Base-by-base conservation (phyloP, 257 asterid species). In the Salvia miltiorrhiza region DNA sequence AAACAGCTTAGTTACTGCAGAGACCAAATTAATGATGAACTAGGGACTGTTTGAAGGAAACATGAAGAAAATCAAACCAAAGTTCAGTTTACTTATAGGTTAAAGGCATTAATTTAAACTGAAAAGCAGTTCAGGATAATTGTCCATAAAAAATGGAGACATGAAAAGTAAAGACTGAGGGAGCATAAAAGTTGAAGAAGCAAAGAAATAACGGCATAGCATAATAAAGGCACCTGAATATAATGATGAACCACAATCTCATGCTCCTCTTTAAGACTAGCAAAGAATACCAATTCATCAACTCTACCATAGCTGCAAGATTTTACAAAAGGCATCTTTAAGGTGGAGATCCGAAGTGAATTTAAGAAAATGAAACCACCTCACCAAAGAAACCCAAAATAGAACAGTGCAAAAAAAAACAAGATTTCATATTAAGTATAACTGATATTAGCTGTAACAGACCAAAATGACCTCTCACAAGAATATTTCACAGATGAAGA, bases 241-340 rank as follows among this genome's bases (percentile, higher is more conserved):
- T 88, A 90, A 82, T 91, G 97, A 67, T 81, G 99, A 77, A 94
- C 83, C 74, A 94, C 97, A 76, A 94, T 86, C 76, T 94, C 96
- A 43, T 86, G 79, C 79, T 94, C 83, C 93, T 94, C 99, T 86
- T 86, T 94, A 30, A 94, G 93, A 77, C 86, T 80, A 74, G 99
- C 99, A 78, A 94, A 94, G 87, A 88, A 94, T 45, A 94, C 99
- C 85, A 94, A 76, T 62, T 94, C 99, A 86, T 94, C 97, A 72
- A 87, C 96, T 82, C 97, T 86, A 63, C 97, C 97, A 57, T 90
- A 87, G 91, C 99, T 94, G 88, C 86, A 79, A 74, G 49, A 65
- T 59, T 73, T 58, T 75, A 67, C 16, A 73, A 64, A 33, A 80
- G 54, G 68, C 58, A 74, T 68, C 76, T 65, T 70, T 45, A 47